These are phyloP conservation scores for Trametes cingulata DNA, from an alignment of 768 basidiomycete genomes.

Conservation along the genomic window DNA sequence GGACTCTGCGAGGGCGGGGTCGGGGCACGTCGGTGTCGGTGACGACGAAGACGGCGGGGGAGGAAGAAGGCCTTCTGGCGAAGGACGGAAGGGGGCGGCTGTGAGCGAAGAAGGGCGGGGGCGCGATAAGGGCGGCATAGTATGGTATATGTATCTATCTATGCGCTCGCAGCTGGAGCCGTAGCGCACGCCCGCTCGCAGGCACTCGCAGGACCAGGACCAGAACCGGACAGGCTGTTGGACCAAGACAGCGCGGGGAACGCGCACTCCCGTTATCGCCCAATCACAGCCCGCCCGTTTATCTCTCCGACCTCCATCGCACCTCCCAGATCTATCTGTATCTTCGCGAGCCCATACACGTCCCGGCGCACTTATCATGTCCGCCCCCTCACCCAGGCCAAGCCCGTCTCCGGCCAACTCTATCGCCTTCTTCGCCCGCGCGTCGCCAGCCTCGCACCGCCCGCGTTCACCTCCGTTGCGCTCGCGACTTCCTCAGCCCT, in stretches of 20 bases:
- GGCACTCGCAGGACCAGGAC: too few species aligned
- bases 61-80: slow-evolving; percentile 9
- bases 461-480: not conserved
- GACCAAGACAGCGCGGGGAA: not conserved
- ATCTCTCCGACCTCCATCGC: slow-evolving; percentile 12
- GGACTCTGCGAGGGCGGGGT: too few species aligned
- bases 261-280: slow-evolving; percentile 10
- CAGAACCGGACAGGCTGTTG: not conserved
- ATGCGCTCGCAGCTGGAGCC: not conserved
- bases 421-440: not conserved
- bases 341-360: too few species aligned
- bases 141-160: not conserved
- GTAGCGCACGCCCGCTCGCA: too few species aligned
- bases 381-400: slow-evolving; percentile 4
- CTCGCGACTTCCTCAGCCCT: not conserved
- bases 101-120: not conserved
- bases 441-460: not conserved
- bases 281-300: slow-evolving; percentile 16
- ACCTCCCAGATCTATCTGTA: not conserved
- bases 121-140: not conserved
- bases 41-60: slow-evolving; percentile 1
- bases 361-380: slow-evolving; percentile 8
- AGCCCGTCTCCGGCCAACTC: not conserved
- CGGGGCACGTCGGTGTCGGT: not conserved
- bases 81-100: slow-evolving; percentile 13